These are phyloP conservation scores for Holtermannia corniformis DNA, from an alignment of 768 basidiomycete species.

Conservation along the genomic window DNA sequence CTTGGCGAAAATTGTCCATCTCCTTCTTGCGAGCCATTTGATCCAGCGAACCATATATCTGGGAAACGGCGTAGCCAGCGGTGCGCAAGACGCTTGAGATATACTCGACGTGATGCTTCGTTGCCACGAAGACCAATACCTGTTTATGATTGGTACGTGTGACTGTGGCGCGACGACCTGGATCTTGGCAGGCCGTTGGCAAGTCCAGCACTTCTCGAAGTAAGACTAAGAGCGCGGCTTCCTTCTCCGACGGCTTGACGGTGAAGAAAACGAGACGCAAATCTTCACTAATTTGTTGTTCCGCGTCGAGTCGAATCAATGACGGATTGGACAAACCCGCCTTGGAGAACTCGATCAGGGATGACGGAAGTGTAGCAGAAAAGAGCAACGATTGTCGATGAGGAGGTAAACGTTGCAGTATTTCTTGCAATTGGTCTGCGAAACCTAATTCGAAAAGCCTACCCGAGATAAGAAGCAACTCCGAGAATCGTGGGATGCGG, in stretches of 20 bases:
- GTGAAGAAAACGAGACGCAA: slow-evolving; percentile 90
- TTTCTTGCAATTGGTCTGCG: slow-evolving; percentile 80
- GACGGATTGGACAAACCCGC: slow-evolving; percentile 84
- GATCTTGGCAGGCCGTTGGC: slow-evolving; percentile 32
- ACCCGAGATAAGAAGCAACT: background rate
- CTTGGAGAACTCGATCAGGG: slow-evolving; percentile 95
- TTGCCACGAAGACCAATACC: slow-evolving; percentile 87
- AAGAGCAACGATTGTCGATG: slow-evolving; percentile 88
- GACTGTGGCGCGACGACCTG: slow-evolving; percentile 51
- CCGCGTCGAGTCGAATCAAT: slow-evolving; percentile 89
- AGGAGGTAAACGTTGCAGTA: slow-evolving; percentile 74
- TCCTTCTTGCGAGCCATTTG: slow-evolving; percentile 80
- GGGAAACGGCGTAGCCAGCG: slow-evolving; percentile 79
- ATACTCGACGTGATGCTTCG: slow-evolving; percentile 98
- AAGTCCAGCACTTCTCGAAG: slow-evolving; percentile 80
- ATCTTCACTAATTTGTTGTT: slow-evolving; percentile 89
- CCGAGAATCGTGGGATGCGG: background rate
- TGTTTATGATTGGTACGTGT: no score
- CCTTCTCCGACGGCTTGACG: slow-evolving; percentile 86
- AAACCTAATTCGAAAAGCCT: slow-evolving; percentile 95
- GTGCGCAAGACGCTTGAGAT: slow-evolving; percentile 64
- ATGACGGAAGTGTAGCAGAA: slow-evolving; percentile 91
- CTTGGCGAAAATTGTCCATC: slow-evolving; percentile 80
- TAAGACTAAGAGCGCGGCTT: slow-evolving; percentile 73
- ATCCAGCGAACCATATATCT: slow-evolving; percentile 92